phyloP scores from a whole-genome alignment of 2,329 filamentous ascomycete genomes.

The Paraphoma sp. region DNA sequence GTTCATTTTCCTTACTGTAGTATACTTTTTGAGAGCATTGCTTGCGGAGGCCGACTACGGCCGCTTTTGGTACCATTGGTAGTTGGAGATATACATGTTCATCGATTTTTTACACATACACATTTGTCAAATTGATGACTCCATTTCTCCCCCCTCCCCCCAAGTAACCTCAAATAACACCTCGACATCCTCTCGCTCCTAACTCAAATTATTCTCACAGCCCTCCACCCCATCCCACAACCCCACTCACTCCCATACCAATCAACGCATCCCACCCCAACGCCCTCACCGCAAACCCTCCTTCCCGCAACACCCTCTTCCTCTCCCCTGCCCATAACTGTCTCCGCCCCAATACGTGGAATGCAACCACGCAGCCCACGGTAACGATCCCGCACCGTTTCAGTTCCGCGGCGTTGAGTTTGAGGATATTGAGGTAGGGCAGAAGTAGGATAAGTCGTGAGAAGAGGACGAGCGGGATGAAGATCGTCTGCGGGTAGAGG shows the following conservation, averaged over 20 bases:
- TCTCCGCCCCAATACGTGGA: constrained; percentile 26
- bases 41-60: not conserved
- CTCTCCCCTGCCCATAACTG: constrained; percentile 12
- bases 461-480: constrained; percentile 25
- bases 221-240: constrained; percentile 34
- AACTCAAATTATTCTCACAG: constrained; percentile 13
- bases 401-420: constrained; percentile 20
- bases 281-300: constrained; percentile 27
- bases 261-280: constrained; percentile 37
- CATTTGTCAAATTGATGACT: not conserved
- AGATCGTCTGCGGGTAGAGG: constrained; percentile 19
- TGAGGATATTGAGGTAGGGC: constrained; percentile 26
- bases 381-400: constrained; percentile 29
- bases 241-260: constrained; percentile 11
- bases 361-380: constrained; percentile 32
- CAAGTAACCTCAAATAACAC: not conserved
- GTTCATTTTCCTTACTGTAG: not conserved
- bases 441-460: constrained; percentile 30
- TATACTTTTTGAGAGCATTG: constrained; percentile 2
- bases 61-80: not conserved
- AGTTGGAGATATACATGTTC: not conserved
- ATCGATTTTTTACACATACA: not conserved
- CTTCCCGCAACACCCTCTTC: constrained; percentile 8
- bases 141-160: not conserved
- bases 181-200: not conserved